Percentiles rank a stretch among this genome's conserved stretches.
These are phyloP conservation scores for Dicorynia guianensis DNA, from an alignment of 306 rosid genomes.

Conservation along the genomic window DNA sequence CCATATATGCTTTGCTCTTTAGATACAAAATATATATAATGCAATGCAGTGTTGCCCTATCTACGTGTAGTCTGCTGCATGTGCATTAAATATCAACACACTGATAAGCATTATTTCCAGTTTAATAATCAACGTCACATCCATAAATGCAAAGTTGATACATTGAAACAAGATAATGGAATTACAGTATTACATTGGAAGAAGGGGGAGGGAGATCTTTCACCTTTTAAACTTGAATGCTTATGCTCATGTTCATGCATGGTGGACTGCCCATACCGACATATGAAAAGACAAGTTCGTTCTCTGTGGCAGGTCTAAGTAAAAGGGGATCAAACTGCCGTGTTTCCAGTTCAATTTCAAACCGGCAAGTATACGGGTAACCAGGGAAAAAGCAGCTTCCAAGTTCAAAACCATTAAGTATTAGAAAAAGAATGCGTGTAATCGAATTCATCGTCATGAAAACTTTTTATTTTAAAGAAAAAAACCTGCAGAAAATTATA, in stretches of 20 bases:
- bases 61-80: constrained; percentile 46
- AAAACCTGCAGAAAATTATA: background rate
- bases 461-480: background rate
- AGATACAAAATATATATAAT: background rate
- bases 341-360: constrained; percentile 46
- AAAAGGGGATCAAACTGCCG: constrained; percentile 32
- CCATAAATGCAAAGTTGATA: constrained; percentile 50
- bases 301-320: constrained; percentile 40
- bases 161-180: constrained; percentile 18
- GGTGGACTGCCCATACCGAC: constrained; percentile 51
- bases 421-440: background rate
- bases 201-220: constrained; percentile 37
- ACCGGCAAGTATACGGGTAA: constrained; percentile 54
- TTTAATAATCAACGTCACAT: constrained; percentile 58
- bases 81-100: constrained; percentile 51
- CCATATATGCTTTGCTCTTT: constrained; percentile 12
- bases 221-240: constrained; percentile 54
- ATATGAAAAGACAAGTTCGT: constrained; percentile 20
- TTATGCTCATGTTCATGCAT: constrained; percentile 57
- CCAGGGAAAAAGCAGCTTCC: constrained; percentile 56
- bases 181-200: constrained; percentile 41
- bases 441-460: constrained; percentile 25
- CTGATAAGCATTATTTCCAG: constrained; percentile 50
- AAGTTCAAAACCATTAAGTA: constrained; percentile 45
- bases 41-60: constrained; percentile 42